Evolutionary conservation across 768 basidiomycete species (phyloP).

Genomic region (Agrocybe chaxingu): DNA sequence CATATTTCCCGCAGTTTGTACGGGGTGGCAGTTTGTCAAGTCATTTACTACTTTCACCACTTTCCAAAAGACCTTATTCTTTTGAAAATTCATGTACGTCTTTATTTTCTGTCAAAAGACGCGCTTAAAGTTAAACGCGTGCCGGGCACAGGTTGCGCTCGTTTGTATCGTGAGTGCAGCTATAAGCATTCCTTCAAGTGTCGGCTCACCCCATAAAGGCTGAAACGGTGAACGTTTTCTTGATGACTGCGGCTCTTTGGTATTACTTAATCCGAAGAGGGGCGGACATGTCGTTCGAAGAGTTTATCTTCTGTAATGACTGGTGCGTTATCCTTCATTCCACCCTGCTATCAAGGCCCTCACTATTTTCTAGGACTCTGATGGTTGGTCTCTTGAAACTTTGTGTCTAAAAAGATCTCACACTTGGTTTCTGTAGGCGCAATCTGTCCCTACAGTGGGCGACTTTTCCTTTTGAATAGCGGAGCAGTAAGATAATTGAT

Average conservation of each 20-base stretch:
- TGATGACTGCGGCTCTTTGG: slow-evolving; percentile 3
- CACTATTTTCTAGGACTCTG: too few relatives aligned
- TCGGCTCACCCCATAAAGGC: neutral
- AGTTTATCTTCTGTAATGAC: slow-evolving; percentile 3
- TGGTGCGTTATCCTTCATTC: neutral
- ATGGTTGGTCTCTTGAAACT: too few relatives aligned
- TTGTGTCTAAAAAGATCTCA: too few relatives aligned
- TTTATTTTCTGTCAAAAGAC: neutral
- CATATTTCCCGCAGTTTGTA: neutral
- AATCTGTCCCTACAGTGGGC: too few relatives aligned
- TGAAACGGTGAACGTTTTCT: slow-evolving; percentile 1
- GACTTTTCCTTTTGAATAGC: neutral
- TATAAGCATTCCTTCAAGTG: neutral
- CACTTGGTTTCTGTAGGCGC: too few relatives aligned
- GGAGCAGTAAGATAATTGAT: neutral
- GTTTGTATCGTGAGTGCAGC: neutral
- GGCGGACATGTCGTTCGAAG: slow-evolving; percentile 2
- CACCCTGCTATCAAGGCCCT: too few relatives aligned
- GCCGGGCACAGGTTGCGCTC: neutral
- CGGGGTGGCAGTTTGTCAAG: slow-evolving; percentile 1
- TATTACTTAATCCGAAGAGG: slow-evolving; percentile 3
- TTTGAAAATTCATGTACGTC: slow-evolving; percentile 2
- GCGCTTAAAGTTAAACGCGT: neutral
- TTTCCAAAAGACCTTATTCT: neutral
- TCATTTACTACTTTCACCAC: neutral